Evolutionary conservation across 2,329 filamentous ascomycete species (phyloP).

Genomic region (Cercospora berteroae): DNA sequence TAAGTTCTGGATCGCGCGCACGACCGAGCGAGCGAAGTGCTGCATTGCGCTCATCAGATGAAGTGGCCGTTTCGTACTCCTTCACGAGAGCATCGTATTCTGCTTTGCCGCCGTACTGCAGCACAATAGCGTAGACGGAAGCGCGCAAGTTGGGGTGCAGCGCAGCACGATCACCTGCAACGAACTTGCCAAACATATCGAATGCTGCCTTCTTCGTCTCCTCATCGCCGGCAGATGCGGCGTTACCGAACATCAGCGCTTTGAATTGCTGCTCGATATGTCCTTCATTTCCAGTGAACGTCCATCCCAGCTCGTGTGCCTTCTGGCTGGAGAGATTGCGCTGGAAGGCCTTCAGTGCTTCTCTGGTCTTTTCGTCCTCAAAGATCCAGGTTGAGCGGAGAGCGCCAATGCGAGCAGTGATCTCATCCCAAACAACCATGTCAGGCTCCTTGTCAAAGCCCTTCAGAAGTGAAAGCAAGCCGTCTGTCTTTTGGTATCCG

Average conservation of each 20-base stretch:
- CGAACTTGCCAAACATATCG: slow-evolving; percentile 86
- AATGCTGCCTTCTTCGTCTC: slow-evolving; percentile 74
- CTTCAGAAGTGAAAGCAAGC: slow-evolving; percentile 79
- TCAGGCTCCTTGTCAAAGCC: slow-evolving; percentile 78
- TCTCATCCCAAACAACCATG: slow-evolving; percentile 94
- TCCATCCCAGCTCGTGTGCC: slow-evolving; percentile 85
- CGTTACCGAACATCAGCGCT: slow-evolving; percentile 79
- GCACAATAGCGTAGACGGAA: slow-evolving; percentile 79
- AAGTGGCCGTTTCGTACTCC: slow-evolving; percentile 71
- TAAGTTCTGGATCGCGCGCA: slow-evolving; percentile 72
- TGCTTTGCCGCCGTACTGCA: slow-evolving; percentile 80
- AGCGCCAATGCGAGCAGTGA: slow-evolving; percentile 73
- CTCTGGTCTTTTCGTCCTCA: slow-evolving; percentile 69
- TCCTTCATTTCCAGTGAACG: slow-evolving; percentile 77
- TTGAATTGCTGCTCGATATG: slow-evolving; percentile 96
- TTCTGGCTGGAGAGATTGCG: slow-evolving; percentile 72
- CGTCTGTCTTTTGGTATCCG: slow-evolving; percentile 91
- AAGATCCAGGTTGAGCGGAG: slow-evolving; percentile 86
- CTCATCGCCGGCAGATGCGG: slow-evolving; percentile 77
- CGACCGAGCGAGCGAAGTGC: slow-evolving; percentile 81
- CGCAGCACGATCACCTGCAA: slow-evolving; percentile 72
- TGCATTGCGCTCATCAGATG: slow-evolving; percentile 86
- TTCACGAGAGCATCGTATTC: slow-evolving; percentile 80
- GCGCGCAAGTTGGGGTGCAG: slow-evolving; percentile 89
- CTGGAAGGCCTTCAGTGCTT: slow-evolving; percentile 81